Conservation (phyloP, 2,329 filamentous ascomycete genomes). For the Ceratocystis smalleyi region DNA sequence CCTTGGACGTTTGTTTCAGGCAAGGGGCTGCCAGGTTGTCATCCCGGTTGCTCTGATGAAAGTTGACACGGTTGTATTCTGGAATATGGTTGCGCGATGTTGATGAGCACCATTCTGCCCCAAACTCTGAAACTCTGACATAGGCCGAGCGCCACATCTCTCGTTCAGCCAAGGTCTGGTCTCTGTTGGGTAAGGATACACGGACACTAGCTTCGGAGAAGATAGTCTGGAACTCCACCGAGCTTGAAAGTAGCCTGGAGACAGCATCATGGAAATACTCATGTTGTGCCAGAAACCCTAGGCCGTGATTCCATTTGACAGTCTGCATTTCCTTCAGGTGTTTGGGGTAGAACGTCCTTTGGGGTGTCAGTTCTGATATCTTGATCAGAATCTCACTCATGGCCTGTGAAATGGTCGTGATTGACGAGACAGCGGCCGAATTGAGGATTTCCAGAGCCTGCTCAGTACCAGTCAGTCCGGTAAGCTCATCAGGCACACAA, state of each 20-base stretch:
- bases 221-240: neutral
- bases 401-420: conserved; percentile 25
- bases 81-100: neutral
- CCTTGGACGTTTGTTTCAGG: neutral
- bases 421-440: conserved; percentile 35
- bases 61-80: neutral
- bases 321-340: conserved; percentile 31
- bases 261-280: conserved; percentile 27
- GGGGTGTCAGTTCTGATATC: conserved; percentile 30
- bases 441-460: conserved; percentile 33
- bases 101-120: neutral
- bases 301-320: conserved; percentile 27
- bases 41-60: neutral
- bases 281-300: conserved; percentile 33
- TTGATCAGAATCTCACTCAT: conserved; percentile 25
- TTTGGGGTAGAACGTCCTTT: conserved; percentile 30
- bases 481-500: conserved; percentile 35
- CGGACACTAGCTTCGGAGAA: neutral
- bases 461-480: conserved; percentile 37
- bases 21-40: neutral
- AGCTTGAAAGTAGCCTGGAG: fast-evolving
- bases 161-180: neutral
- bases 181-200: neutral
- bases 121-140: neutral
- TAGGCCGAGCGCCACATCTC: neutral